Evolutionary conservation across 192 early-diverging fungal genomes (phyloP), one percentile per base, ranked within the genome.

Genomic region (Coemansia umbellata): DNA sequence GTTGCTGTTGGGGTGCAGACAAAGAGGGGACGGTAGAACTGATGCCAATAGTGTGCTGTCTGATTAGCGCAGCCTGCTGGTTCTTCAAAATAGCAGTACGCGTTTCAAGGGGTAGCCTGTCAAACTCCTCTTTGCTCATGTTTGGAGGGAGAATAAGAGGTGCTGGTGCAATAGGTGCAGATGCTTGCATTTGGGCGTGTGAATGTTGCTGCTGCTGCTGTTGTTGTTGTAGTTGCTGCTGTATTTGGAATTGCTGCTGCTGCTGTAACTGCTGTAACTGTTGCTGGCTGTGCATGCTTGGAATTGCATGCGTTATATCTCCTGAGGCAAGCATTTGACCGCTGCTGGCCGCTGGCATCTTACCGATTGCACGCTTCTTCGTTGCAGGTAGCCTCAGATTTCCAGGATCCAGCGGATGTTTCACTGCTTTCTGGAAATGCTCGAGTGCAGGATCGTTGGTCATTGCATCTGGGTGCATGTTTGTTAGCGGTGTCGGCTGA

Each of bases 401-500:
- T 17, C 31, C 58, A 0, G 61, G 55, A 26, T 76, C 74, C 37
- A 76, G 54, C 42, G 66, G 74, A 18, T 77, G 74, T 52, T 77
- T 77, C 23, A 70, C 74, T 1, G 74, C 74, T 41, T 61, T 60
- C 31, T 69, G 63, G 32, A 77, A 77, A 41, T 58, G 53, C 32
- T 70, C 74, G 15, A 70, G 51, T 21, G 68, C 53, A 2, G 74
- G 74, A 13, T 70, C 74, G 10, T 55, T 57, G 2, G 74, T 77
- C 15, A 67, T 39, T 9, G 72, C 60, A 26, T 54, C 54, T 5
- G 72, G 72, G 37, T 75, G 72, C 60, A 75, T 62, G 30, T 75
- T 75, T 1, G 65, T 68, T 27, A 68, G 36, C 15, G 61, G 72
- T n/a, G 72, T 60, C 42, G 50, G 51, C 45, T 51, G 59, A 5